Base-by-base conservation (phyloP, 164 flowering plant species). In the Houttuynia cordata region DNA sequence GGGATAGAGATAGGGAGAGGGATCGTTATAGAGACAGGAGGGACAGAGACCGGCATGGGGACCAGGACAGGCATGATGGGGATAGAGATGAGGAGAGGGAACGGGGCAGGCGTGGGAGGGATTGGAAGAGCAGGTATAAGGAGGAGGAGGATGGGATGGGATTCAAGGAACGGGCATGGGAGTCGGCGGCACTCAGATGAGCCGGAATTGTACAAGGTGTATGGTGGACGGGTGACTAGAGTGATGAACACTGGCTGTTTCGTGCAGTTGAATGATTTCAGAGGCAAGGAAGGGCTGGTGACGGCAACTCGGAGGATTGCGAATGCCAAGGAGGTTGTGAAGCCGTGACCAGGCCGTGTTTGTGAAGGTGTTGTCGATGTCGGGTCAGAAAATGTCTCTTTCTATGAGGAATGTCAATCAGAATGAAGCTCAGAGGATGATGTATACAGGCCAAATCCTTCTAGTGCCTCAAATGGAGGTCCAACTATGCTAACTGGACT, bases 351-450 rank as follows among this genome's bases (percentile, higher is more conserved):
- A 88, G 62, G 92, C 81, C 56, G 97, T 88, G 12, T 86, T 64
- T 68, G 96, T 91, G 39, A 91, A 91, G 73, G 88, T 91, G 55
- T 82, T 91, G 12, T 91, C 97, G 0, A 58, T 84, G 51, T 80
- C 85, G 0, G 89, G 84, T 51, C 81, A 83, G 76, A 91, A 91
- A 67, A 58, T 87, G 80, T 81, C 88, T 70, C 68, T 91, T 51
- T 83, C 97, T 0, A 88, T 91, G 95, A 79, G 91, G 70, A 96
- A 91, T 71, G 97, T 91, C 22, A 95, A 91, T 79, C 97, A 91
- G 79, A 61, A 83, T 58, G 67, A 75, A 79, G 76, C 23, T 67
- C 71, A 0, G 81, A 77, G 39, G 92, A 84, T 58, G 87, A 84
- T 63, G 70, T 73, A 17, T 54, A 62, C 19, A 78, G 88, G 68